Evolutionary conservation across 2,329 filamentous ascomycete genomes (phyloP), one percentile per base, ranked within the genome.

Genomic region (Colletotrichum agaves): DNA sequence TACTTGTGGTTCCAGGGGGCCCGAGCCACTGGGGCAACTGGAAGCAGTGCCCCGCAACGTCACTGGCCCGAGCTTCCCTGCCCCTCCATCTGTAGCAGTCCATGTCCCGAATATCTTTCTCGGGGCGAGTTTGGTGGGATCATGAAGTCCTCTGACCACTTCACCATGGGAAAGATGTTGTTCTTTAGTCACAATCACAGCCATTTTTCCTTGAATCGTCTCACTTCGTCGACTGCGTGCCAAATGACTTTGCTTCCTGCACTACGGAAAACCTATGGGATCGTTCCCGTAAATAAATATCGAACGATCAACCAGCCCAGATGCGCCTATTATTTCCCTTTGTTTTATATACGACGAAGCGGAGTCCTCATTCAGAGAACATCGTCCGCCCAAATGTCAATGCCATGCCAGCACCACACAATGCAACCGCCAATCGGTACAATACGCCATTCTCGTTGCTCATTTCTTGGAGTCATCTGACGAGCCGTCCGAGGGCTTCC

Each of bases 381-480:
- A 17, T 46, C 33, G 56, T 50, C 63, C 63, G 57, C 62, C 55
- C 60, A 52, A 8, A 60, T 60, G 37, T 55, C 62, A 56, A 61
- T 61, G 58, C 58, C 58, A 61, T 52, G 58, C 47, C 46, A 52
- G 44, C 67, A 67, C 63, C 58, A 41, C 62, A 69, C 66, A 69
- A 53, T 19, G 46, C 61, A 58, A 21, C 39, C 64, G 44, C 41
- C n/a, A 53, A 23, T 50, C 50, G 49, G 52, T 55, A 31, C 53
- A 65, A 23, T 21, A 56, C 27, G 31, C 27, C 31, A 37, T 33
- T 11, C 15, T 43, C 37, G 33, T 19, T 13, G 13, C 37, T 60
- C 53, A 69, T 35, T 69, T 69, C 67, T 69, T 67, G 31, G 59
- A 43, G 27, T 60, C 53, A 8, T 69, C 67, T 8, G 55, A 67